Conservation (phyloP, 2,329 filamentous ascomycete species). For the Podosphaera leucotricha region DNA sequence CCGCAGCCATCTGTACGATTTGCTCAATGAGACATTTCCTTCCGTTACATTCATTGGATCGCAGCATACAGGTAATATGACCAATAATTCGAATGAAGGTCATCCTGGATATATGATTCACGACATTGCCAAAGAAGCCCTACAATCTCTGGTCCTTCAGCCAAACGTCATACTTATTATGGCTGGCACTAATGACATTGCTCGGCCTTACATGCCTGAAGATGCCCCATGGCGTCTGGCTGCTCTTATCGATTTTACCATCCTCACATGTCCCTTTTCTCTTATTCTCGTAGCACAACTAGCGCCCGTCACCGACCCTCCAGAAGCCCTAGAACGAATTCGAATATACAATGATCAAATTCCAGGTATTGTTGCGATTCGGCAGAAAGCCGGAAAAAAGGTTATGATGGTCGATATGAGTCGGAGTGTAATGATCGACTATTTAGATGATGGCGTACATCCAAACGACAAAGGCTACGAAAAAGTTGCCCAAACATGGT, state of each 20-base stretch:
- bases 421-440: background rate
- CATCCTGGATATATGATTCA: constrained; percentile 15
- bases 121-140: constrained; percentile 10
- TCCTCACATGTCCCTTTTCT: constrained; percentile 14
- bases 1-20: constrained; percentile 12
- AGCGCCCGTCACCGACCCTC: constrained; percentile 6
- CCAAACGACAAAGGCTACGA: constrained; percentile 4
- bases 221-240: constrained; percentile 16
- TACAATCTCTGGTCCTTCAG: constrained; percentile 4
- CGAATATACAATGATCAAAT: constrained; percentile 4
- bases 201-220: constrained; percentile 6
- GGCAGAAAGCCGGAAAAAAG: constrained; percentile 2
- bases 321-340: background rate
- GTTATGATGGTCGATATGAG: constrained; percentile 5
- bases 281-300: constrained; percentile 18
- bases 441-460: constrained; percentile 4
- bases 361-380: constrained; percentile 2
- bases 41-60: constrained; percentile 15
- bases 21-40: constrained; percentile 5
- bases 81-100: constrained; percentile 16
- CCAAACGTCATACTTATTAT: constrained; percentile 17
- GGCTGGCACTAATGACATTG: constrained; percentile 17
- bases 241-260: constrained; percentile 15
- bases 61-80: constrained; percentile 14
- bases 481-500: constrained; percentile 4